phyloP scores from a whole-genome alignment of 345 rosid genomes.

The Syzygium aqueum region DNA sequence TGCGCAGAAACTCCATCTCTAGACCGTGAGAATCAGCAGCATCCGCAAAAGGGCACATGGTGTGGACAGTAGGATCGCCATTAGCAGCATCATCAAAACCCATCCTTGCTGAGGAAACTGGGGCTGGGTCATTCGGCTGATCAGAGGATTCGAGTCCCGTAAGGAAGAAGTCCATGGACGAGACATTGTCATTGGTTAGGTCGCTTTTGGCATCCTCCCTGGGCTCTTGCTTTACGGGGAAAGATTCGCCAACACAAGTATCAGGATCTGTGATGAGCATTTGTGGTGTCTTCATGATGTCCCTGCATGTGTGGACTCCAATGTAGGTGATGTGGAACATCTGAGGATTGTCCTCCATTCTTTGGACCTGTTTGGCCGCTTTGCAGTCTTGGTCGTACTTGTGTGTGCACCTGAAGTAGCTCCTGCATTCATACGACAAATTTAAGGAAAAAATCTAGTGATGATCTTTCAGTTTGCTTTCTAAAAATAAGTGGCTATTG shows the following conservation, averaged over 20 bases:
- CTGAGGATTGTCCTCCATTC: constrained; percentile 32
- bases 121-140: background rate
- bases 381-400: constrained; percentile 59
- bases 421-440: constrained; percentile 33
- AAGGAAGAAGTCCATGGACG: background rate
- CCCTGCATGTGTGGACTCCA: constrained; percentile 56
- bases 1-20: background rate
- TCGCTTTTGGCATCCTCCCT: constrained; percentile 5
- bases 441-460: background rate
- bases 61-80: background rate
- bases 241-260: background rate
- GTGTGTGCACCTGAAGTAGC: constrained; percentile 76
- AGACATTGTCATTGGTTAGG: background rate
- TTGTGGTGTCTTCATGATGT: background rate
- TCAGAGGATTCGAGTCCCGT: background rate
- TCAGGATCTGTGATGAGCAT: background rate
- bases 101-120: background rate
- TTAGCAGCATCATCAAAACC: background rate
- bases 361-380: constrained; percentile 85
- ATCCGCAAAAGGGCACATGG: background rate
- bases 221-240: background rate
- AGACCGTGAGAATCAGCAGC: background rate
- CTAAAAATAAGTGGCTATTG: background rate
- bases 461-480: background rate
- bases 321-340: constrained; percentile 41